Conservation (phyloP, 441 rosid species). For the Cnidoscolus chayamansa region DNA sequence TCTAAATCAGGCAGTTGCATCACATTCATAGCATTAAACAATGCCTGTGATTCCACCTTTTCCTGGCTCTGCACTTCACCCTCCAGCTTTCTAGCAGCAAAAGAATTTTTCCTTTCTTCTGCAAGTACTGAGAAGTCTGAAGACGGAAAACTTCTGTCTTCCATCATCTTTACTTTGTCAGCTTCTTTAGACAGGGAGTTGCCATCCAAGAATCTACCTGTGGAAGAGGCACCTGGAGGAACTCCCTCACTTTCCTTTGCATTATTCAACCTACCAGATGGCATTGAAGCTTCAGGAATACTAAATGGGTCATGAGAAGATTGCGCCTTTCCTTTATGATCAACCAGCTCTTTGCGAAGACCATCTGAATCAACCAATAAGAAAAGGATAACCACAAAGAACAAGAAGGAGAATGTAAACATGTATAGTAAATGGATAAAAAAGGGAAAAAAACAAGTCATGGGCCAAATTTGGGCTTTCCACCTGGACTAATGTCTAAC, state of each 20-base stretch:
- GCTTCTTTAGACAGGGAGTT: slow-evolving; percentile 45
- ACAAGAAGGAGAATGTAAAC: slow-evolving; percentile 10
- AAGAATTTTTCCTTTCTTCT: slow-evolving; percentile 52
- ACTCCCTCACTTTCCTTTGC: slow-evolving; percentile 37
- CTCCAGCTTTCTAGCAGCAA: slow-evolving; percentile 44
- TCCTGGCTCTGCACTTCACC: slow-evolving; percentile 48
- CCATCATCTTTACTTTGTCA: slow-evolving; percentile 44
- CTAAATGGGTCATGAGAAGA: slow-evolving; percentile 44
- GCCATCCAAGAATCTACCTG: slow-evolving; percentile 51
- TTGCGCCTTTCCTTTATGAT: slow-evolving; percentile 52
- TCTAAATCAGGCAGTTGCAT: slow-evolving; percentile 38
- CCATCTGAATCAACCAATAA: slow-evolving; percentile 48
- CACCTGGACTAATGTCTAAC: background rate
- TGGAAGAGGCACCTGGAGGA: slow-evolving; percentile 38
- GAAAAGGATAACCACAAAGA: slow-evolving; percentile 16
- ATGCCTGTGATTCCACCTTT: slow-evolving; percentile 40
- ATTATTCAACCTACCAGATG: slow-evolving; percentile 52
- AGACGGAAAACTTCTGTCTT: slow-evolving; percentile 39
- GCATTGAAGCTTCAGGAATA: slow-evolving; percentile 43
- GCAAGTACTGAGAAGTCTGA: slow-evolving; percentile 33
- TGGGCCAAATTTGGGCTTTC: background rate
- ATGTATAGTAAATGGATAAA: background rate
- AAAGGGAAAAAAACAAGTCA: background rate
- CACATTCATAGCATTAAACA: slow-evolving; percentile 27
- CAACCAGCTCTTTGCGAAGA: slow-evolving; percentile 50